Evolutionary conservation across 306 rosid species (phyloP), one percentile per base, ranked within the genome.

Genomic region (Vigna nakashimae): DNA sequence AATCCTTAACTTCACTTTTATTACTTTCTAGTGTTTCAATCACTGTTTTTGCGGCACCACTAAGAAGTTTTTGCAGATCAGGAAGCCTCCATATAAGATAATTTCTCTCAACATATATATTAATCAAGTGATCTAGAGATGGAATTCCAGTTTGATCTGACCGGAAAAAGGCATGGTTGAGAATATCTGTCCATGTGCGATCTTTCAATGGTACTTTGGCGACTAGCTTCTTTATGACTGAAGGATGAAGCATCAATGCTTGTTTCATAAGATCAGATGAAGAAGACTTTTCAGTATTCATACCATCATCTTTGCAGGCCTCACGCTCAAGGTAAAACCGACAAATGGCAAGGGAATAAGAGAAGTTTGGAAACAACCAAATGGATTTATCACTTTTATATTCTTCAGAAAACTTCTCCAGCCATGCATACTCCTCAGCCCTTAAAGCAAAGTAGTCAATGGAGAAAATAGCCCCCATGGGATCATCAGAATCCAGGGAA

Each of bases 201-300:
- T 95, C 99, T 88, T 92, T 95, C 86, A 95, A 77, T 9, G 99
- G 99, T 28, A 92, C 97, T 83, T 95, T 95, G 12, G 86, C 84
- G 6, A 91, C 98, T 76, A 92, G 82, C 83, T 91, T 92, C 84
- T 86, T 89, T 48, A 95, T 38, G 76, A 91, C 94, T 1, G 95
- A 80, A 76, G 99, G 98, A 77, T 92, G 98, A 84, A 95, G 98
- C 97, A 95, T 87, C 89, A 95, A 78, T 69, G 99, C 99, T 87
- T 95, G 99, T 87, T 90, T 91, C 96, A 92, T 90, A 76, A 91
- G 98, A 70, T 95, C 98, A 20, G 81, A 75, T 2, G 97, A 87
- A 83, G 92, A 79, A 58, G 96, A 75, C 87, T 83, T 91, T 45
- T 83, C 49, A 81, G 71, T 65, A 84, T 85, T 83, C 6, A 9